phyloP scores from a whole-genome alignment of 805 yeast species.

The Lipomyces yamadae region DNA sequence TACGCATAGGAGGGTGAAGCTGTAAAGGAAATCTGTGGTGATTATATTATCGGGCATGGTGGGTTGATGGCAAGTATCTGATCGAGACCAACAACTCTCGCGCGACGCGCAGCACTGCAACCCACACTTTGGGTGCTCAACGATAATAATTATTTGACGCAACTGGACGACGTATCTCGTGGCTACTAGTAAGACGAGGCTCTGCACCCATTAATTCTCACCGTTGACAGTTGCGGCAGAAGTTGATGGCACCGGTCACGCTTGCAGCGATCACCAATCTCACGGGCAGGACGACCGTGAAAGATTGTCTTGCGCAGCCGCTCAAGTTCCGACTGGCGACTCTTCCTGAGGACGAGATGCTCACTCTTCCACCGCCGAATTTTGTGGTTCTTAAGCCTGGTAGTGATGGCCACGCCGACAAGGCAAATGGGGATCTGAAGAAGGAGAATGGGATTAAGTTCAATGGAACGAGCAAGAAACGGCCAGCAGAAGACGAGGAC shows the following conservation, averaged over 20 bases:
- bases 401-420: conserved; percentile 1
- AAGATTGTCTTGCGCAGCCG: conserved; percentile 31
- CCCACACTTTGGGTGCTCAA: background rate
- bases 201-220: background rate
- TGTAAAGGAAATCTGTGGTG: background rate
- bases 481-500: conserved; percentile 8
- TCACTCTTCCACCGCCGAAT: conserved; percentile 25
- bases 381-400: conserved; percentile 24
- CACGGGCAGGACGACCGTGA: conserved; percentile 18
- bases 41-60: background rate
- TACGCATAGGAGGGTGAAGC: background rate
- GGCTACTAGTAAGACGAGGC: background rate
- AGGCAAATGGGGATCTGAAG: conserved; percentile 7
- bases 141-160: background rate
- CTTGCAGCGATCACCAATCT: conserved; percentile 30
- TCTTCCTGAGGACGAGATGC: conserved; percentile 25
- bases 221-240: background rate
- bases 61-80: background rate
- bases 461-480: conserved; percentile 9
- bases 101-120: background rate
- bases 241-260: conserved; percentile 28
- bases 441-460: background rate
- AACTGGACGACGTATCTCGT: background rate
- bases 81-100: background rate
- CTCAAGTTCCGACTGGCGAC: conserved; percentile 28